Evolutionary conservation across 192 early-diverging fungal species (phyloP), one percentile per base, ranked within the genome.

Genomic region (Rhizophlyctis rosea): DNA sequence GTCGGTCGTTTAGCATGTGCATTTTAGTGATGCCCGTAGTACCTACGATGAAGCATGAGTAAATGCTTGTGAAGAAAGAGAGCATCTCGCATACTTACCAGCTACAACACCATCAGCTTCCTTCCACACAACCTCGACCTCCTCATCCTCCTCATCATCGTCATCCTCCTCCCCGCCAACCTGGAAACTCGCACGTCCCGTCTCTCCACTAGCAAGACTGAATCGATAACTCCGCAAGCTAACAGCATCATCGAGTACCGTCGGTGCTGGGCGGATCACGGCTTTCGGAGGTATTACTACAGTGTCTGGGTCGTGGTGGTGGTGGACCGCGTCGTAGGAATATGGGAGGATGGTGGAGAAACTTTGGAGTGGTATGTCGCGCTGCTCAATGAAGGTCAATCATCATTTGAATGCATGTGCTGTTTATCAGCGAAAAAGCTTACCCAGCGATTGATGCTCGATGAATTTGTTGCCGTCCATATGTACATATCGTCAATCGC

Each of bases 391-490:
- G 21, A 51, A 61, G 59, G 23, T 33, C 31, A 3, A 21, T 2
- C 3, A 54, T 58, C 13, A 30, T 49, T 27, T 54, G 48, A 58
- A 2, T 47, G 34, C 27, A 23, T 16, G 16, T 39, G 28, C 56
- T 35, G 23, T 48, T 30, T 56, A 4, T n/a, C 16, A 32, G 29
- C 25, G 75, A 65, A 30, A 55, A 62, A 29, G 56, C 65, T 50
- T 59, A 87, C 82, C 93, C 93, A 98, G 70, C 92, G 86, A 47
- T 93, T 90, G 54, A 98, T 79, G 36, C 73, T 83, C 3, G 93
- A 89, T 14, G 81, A 83, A 47, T 82, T 83, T 4, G 96, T 96
- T 0, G 94, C 94, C 1, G 94, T 94, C 93, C 92, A 96, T 13
- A 96, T 78, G 62, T 86, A 93, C 54, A 82, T 75, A 70, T 96